Percentiles rank a stretch among this genome's conserved stretches.
Evolutionary conservation across 768 basidiomycete species (phyloP).

Genomic region (Suillus spraguei): DNA sequence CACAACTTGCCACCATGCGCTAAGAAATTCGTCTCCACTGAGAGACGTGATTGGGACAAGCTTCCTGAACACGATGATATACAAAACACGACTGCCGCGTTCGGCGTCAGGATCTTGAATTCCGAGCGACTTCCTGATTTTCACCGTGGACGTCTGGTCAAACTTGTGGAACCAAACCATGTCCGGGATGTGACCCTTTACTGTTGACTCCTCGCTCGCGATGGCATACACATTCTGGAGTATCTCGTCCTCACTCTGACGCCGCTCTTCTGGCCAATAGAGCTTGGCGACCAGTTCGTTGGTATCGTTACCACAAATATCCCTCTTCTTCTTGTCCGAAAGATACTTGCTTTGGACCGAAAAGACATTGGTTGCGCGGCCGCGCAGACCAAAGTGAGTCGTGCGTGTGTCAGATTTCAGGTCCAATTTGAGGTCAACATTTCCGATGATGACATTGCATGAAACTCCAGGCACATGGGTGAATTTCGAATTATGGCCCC

Average conservation of each 20-base stretch:
- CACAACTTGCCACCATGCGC: background rate
- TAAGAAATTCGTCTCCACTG: no score
- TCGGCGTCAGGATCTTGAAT: background rate
- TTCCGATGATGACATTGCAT: background rate
- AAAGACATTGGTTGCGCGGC: conserved; percentile 14
- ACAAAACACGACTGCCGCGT: background rate
- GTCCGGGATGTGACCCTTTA: background rate
- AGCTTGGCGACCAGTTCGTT: background rate
- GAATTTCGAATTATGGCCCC: conserved; percentile 13
- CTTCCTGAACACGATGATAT: background rate
- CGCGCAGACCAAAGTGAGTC: conserved; percentile 11
- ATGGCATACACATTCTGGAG: background rate
- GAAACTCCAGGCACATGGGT: conserved; percentile 3
- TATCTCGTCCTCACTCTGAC: background rate
- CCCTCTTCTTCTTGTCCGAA: background rate
- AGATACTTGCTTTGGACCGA: background rate
- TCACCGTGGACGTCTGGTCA: background rate
- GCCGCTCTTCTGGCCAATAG: background rate
- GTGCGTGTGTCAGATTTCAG: background rate
- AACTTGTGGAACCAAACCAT: background rate
- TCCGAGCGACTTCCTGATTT: no score
- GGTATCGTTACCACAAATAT: background rate
- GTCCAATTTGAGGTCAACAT: background rate
- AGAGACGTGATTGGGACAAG: no score
- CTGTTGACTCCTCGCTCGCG: background rate